Evolutionary conservation across 257 asterid species (phyloP).

Genomic region (Gardenia jasminoides): DNA sequence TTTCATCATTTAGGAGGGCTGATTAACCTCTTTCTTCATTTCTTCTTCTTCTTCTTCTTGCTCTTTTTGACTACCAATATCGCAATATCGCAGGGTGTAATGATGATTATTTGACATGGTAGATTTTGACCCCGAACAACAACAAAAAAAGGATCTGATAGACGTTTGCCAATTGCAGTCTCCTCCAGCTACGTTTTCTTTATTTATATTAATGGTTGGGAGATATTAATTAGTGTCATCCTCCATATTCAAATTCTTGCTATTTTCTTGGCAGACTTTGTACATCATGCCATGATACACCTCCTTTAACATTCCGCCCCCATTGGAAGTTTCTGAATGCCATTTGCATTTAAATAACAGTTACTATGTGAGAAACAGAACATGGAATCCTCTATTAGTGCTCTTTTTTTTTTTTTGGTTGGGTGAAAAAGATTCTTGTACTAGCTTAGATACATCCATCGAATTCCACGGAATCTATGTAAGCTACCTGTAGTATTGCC

Average conservation of each 20-base stretch:
- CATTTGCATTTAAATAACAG: background rate
- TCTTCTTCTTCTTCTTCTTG: background rate
- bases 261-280: background rate
- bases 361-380: background rate
- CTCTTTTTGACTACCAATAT: too few species aligned
- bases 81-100: too few species aligned
- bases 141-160: too few species aligned
- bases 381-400: background rate
- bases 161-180: too few species aligned
- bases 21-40: background rate
- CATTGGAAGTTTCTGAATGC: background rate
- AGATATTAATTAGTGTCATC: too few species aligned
- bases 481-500: background rate
- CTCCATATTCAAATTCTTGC: too few species aligned
- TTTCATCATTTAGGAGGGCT: background rate
- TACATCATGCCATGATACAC: background rate
- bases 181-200: too few species aligned
- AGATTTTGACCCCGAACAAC: too few species aligned
- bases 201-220: too few species aligned
- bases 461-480: constrained; percentile 12
- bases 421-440: too few species aligned
- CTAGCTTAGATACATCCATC: constrained; percentile 2
- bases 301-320: constrained; percentile 3
- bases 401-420: too few species aligned
- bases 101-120: too few species aligned